Evolutionary conservation across 2,329 filamentous ascomycete genomes (phyloP).

Genomic region (Aspergillus flavus): DNA sequence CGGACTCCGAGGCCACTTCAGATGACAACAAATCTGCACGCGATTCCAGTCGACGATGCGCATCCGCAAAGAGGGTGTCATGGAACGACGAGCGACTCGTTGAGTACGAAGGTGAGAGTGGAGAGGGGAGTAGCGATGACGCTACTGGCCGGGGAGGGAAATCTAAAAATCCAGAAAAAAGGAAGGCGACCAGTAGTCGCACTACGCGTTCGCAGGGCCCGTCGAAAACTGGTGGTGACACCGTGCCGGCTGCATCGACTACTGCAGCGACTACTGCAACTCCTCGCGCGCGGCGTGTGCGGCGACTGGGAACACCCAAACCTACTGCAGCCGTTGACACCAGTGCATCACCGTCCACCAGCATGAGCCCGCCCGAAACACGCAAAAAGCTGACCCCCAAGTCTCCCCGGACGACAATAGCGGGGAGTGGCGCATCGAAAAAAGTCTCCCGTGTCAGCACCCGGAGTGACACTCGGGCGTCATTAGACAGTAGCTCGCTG

Average conservation of each 20-base stretch:
- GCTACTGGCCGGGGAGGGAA: constrained; percentile 19
- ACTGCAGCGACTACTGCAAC: constrained; percentile 29
- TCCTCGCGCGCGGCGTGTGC: constrained; percentile 33
- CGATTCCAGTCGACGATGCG: constrained; percentile 10
- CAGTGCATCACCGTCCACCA: constrained; percentile 5
- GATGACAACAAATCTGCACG: constrained; percentile 10
- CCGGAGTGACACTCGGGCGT: constrained; percentile 16
- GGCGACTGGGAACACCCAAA: constrained; percentile 32
- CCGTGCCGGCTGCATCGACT: constrained; percentile 20
- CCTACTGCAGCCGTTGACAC: constrained; percentile 25
- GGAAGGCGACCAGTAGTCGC: constrained; percentile 26
- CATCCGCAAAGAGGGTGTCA: constrained; percentile 31
- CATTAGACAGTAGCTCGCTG: constrained; percentile 20
- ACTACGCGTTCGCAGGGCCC: constrained; percentile 27
- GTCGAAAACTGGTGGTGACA: constrained; percentile 23
- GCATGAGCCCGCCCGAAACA: constrained; percentile 28
- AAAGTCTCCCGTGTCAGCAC: constrained; percentile 20
- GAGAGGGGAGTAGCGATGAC: constrained; percentile 23
- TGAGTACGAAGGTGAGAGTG: constrained; percentile 34
- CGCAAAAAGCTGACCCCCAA: constrained; percentile 41
- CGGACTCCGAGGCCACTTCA: constrained; percentile 4
- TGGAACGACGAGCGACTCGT: constrained; percentile 44
- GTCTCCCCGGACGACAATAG: constrained; percentile 28
- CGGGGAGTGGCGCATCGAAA: constrained; percentile 24
- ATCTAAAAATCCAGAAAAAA: constrained; percentile 24